Base-by-base conservation (phyloP, 768 basidiomycete genomes). In the Russula emetica region DNA sequence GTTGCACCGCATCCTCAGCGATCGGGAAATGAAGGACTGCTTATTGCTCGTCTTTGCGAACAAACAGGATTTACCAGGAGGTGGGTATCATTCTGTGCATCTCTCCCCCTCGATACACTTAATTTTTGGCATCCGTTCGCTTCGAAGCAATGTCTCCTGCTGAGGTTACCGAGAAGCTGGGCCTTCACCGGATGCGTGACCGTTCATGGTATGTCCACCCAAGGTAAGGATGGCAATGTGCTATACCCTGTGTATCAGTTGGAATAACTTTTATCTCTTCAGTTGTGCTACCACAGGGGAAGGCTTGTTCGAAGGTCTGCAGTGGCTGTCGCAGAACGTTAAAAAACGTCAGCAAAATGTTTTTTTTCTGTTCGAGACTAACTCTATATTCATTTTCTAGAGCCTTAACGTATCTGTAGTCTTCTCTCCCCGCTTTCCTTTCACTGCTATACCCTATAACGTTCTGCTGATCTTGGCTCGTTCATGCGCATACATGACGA, bases 181-280 rank as follows among this genome's bases (percentile, higher is more conserved):
- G 95, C 44, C 79, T 98, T 68, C 91, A 97, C 75, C 82, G 89
- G 70, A 98, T 98, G 96, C 87, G 92, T 64, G 95, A 98, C 72
- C 82, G 96, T 65, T 94, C 90, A 75, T 98, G 96, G 96, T 98
- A 98, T 83, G 95, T 98, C 58, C 96, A 98, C 78, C 96, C 96
- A 56, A 97, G 94, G 90, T 96, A 76, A 70, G 84, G 75, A 47
- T 18, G 60, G 58, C 26, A 36, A 2, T 24, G 13, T 22, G 50
- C 47, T 58, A 60, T 28, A 26, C 18, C 20, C n/a, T 5, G 44
- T 24, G 7, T 30, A 51, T 54, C 26, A 51, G 28, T 24, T 26
- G 28, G 28, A 52, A 20, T 58, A 47, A 36, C 18, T 18, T 20
- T 55, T 10, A 16, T 26, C 40, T n/a, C 5, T 58, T 20, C 66